phyloP scores from a whole-genome alignment of 129 eudicot species.

The Flaveria trinervia region DNA sequence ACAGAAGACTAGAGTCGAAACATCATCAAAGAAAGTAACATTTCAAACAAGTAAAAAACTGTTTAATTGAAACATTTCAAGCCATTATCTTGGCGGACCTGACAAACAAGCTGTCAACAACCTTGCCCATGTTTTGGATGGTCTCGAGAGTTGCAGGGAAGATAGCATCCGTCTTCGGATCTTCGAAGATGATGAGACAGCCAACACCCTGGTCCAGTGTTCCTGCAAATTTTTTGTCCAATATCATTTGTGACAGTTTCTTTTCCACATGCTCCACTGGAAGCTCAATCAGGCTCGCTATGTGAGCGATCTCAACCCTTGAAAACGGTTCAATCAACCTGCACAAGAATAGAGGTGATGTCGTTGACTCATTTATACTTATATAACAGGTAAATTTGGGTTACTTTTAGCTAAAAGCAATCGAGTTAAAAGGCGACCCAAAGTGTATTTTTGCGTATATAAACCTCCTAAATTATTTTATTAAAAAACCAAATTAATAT shows the following conservation, averaged over 20 bases:
- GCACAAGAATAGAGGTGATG: conserved; percentile 27
- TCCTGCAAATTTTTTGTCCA: conserved; percentile 78
- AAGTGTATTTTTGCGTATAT: not conserved
- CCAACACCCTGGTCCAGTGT: conserved; percentile 83
- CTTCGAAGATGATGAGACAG: conserved; percentile 70
- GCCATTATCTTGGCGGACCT: conserved; percentile 45
- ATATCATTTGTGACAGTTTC: conserved; percentile 74
- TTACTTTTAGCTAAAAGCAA: not conserved
- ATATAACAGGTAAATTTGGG: not conserved
- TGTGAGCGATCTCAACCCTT: conserved; percentile 72
- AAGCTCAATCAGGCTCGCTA: conserved; percentile 70
- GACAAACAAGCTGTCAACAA: conserved; percentile 47
- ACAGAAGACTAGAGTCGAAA: not conserved
- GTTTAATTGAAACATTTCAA: conserved; percentile 4
- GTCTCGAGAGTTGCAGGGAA: conserved; percentile 74
- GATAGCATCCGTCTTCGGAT: conserved; percentile 66
- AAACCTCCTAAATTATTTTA: not conserved
- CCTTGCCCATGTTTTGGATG: conserved; percentile 64
- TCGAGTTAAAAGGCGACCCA: not conserved
- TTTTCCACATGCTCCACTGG: conserved; percentile 74
- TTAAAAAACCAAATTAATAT: not conserved
- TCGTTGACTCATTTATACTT: not conserved
- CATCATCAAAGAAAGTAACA: not conserved
- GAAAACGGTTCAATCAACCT: conserved; percentile 85
- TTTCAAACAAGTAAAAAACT: not conserved